These are phyloP conservation scores for Candida tallmaniae DNA, from an alignment of 805 yeast genomes.

Conservation along the genomic window DNA sequence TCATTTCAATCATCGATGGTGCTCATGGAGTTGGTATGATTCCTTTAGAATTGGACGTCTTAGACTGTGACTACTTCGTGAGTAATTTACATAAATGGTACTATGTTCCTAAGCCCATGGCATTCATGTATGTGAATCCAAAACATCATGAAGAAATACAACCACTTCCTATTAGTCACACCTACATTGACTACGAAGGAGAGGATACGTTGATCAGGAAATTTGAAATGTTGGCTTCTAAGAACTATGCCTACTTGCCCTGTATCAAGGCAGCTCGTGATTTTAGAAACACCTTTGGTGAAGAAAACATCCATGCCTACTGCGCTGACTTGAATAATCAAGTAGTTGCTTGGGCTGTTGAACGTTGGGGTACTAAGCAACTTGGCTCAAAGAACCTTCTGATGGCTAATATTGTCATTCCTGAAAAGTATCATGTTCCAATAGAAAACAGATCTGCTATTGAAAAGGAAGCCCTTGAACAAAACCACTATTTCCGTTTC, in stretches of 20 bases:
- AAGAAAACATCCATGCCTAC: conserved; percentile 45
- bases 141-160: conserved; percentile 48
- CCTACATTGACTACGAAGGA: conserved; percentile 29
- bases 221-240: conserved; percentile 51
- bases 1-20: conserved; percentile 61
- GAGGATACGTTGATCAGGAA: conserved; percentile 34
- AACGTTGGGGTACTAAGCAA: conserved; percentile 8
- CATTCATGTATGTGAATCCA: conserved; percentile 53
- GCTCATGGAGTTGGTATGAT: conserved; percentile 65
- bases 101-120: conserved; percentile 53
- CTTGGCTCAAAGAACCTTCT: conserved; percentile 1
- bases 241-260: conserved; percentile 39
- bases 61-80: conserved; percentile 56
- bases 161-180: conserved; percentile 55
- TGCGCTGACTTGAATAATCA: conserved; percentile 30
- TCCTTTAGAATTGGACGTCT: conserved; percentile 35
- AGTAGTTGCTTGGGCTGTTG: conserved; percentile 27
- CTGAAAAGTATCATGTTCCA: conserved; percentile 4
- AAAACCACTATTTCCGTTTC: conserved; percentile 1
- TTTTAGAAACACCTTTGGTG: conserved; percentile 57
- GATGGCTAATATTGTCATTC: conserved; percentile 10
- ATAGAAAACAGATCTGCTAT: background rate
- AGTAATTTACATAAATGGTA: conserved; percentile 72
- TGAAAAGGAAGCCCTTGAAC: background rate
- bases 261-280: conserved; percentile 45